A percentile compares a stretch with the other conserved stretches of the same genome.
phyloP scores from a whole-genome alignment of 73 alveolate genomes.

The Paraurostyla sp. region DNA sequence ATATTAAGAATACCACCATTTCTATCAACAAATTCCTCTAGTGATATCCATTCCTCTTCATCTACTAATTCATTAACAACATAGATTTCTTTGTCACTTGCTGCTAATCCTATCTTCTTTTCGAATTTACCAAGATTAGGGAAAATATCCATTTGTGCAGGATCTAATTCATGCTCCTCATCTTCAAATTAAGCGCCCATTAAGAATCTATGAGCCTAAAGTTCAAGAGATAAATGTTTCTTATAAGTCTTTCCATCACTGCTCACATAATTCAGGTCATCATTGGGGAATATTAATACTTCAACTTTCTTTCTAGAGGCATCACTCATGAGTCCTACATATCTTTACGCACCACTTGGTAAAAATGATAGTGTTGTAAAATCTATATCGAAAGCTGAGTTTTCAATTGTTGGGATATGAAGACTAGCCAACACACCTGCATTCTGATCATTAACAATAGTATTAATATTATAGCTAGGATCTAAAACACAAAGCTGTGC shows the following conservation, averaged over 20 bases:
- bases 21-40: constrained; percentile 77
- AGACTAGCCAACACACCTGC: constrained; percentile 37
- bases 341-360: constrained; percentile 59
- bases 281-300: constrained; percentile 59
- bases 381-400: constrained; percentile 61
- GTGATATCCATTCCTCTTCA: constrained; percentile 50
- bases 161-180: neutral
- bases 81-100: constrained; percentile 62
- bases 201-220: constrained; percentile 41
- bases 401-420: constrained; percentile 53
- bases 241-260: constrained; percentile 53
- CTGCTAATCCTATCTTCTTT: constrained; percentile 59
- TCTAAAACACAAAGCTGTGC: constrained; percentile 60
- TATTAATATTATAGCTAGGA: constrained; percentile 35
- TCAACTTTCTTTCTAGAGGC: constrained; percentile 39
- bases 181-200: constrained; percentile 53
- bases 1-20: constrained; percentile 93
- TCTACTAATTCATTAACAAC: constrained; percentile 68
- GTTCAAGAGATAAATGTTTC: constrained; percentile 32
- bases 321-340: constrained; percentile 48
- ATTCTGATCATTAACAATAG: constrained; percentile 52
- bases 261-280: constrained; percentile 45
- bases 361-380: constrained; percentile 42
- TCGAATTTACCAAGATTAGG: constrained; percentile 59
- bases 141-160: constrained; percentile 24